Percentiles rank a stretch among this genome's conserved stretches.
Conservation (phyloP, 352 stramenopile genomes). For the Globisporangium paroecandrum region DNA sequence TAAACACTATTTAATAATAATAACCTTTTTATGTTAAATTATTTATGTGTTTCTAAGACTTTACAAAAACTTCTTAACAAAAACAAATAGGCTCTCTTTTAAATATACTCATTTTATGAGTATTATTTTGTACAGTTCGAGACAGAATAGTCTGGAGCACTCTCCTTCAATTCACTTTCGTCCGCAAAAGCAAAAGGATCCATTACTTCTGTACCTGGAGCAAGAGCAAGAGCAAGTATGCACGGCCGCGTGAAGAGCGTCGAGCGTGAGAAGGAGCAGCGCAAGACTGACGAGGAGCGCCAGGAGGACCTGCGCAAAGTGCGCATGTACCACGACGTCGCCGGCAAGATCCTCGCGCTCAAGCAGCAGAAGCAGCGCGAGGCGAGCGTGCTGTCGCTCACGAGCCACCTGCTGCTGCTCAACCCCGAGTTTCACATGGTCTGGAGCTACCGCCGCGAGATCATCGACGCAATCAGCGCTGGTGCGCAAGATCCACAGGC, state of each 20-base stretch:
- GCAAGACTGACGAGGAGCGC: slow-evolving; percentile 59
- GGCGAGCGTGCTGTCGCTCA: slow-evolving; percentile 69
- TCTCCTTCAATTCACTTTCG: neutral
- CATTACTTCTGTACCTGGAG: neutral
- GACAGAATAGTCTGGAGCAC: too few relatives aligned
- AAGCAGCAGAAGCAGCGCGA: slow-evolving; percentile 52
- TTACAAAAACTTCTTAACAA: too few relatives aligned
- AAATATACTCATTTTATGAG: too few relatives aligned
- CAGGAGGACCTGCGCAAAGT: slow-evolving; percentile 61
- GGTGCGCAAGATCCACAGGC: slow-evolving; percentile 22
- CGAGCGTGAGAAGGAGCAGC: slow-evolving; percentile 66
- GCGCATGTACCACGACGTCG: slow-evolving; percentile 77
- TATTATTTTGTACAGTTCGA: too few relatives aligned
- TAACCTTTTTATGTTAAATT: too few relatives aligned
- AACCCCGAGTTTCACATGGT: slow-evolving; percentile 97
- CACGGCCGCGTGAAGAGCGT: slow-evolving; percentile 76
- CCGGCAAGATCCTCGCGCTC: slow-evolving; percentile 61
- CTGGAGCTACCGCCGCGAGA: slow-evolving; percentile 96
- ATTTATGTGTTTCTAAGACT: too few relatives aligned
- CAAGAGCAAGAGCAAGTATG: slow-evolving; percentile 25
- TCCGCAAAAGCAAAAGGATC: neutral
- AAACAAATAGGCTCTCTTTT: too few relatives aligned
- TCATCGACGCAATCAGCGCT: slow-evolving; percentile 57
- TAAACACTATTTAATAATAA: too few relatives aligned
- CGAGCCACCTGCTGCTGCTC: slow-evolving; percentile 91